Conservation (phyloP, 73 alveolate genomes). For the Uronychia binucleata region DNA sequence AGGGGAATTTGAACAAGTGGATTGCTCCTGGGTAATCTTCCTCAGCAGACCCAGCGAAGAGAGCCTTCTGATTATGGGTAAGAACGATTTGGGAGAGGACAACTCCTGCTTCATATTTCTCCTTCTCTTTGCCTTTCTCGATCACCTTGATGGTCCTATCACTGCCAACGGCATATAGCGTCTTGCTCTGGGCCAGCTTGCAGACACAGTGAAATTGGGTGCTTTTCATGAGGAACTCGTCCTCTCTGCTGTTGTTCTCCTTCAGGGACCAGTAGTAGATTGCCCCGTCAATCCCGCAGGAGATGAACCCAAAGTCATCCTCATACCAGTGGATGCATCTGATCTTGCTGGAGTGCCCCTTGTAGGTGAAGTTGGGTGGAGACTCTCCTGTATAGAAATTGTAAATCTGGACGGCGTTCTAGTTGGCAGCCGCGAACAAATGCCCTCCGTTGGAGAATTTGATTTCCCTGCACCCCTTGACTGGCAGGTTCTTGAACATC, state of each 20-base stretch:
- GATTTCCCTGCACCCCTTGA: constrained; percentile 88
- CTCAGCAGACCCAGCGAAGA: constrained; percentile 70
- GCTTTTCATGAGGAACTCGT: constrained; percentile 43
- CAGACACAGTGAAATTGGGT: constrained; percentile 39
- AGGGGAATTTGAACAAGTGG: constrained; percentile 65
- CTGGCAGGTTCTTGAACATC: constrained; percentile 82
- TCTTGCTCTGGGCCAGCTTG: constrained; percentile 51
- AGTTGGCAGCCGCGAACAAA: constrained; percentile 90
- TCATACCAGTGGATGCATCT: constrained; percentile 87
- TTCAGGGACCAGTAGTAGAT: constrained; percentile 84
- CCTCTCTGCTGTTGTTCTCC: constrained; percentile 55
- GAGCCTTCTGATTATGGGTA: constrained; percentile 68
- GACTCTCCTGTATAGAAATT: constrained; percentile 90
- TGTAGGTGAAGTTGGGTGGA: constrained; percentile 68
- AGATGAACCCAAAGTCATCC: constrained; percentile 89
- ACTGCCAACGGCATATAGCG: constrained; percentile 51
- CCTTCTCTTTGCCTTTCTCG: constrained; percentile 24
- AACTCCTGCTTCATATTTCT: constrained; percentile 46
- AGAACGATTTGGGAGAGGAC: constrained; percentile 59
- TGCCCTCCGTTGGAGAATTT: constrained; percentile 95
- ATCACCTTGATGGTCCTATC: constrained; percentile 44
- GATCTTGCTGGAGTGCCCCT: constrained; percentile 69
- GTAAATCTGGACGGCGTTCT: constrained; percentile 83
- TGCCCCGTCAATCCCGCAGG: constrained; percentile 91
- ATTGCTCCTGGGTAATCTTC: constrained; percentile 77